Percentiles rank a stretch among this genome's conserved stretches.
phyloP scores from a whole-genome alignment of 2,329 filamentous ascomycete species.

The Moelleriella libera region DNA sequence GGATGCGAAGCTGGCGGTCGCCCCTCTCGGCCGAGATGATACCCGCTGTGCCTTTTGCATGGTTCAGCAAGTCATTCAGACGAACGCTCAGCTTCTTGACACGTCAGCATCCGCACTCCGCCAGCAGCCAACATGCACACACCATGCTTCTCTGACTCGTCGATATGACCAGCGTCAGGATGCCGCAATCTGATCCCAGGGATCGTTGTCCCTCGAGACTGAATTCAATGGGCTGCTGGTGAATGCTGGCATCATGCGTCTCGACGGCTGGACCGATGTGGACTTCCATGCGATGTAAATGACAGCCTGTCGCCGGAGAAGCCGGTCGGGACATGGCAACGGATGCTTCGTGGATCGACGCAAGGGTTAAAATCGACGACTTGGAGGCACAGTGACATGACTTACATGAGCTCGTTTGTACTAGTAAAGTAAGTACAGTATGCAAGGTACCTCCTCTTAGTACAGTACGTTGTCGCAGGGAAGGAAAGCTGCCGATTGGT shows the following conservation, averaged over 20 bases:
- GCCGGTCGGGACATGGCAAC: slow-evolving; percentile 1
- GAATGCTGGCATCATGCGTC: neutral
- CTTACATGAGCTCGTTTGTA: no score
- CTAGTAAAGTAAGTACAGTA: no score
- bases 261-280: slow-evolving; percentile 1
- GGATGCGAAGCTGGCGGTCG: slow-evolving; percentile 11
- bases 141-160: slow-evolving; percentile 3
- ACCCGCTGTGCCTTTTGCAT: neutral
- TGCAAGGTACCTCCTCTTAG: no score
- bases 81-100: slow-evolving; percentile 2
- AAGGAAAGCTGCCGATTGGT: slow-evolving; percentile 13
- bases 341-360: no score
- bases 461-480: neutral
- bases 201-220: slow-evolving; percentile 3
- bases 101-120: slow-evolving; percentile 1
- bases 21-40: slow-evolving; percentile 9
- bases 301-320: slow-evolving; percentile 4
- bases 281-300: slow-evolving; percentile 2
- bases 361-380: no score
- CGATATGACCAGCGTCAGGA: slow-evolving; percentile 1
- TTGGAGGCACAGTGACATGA: no score
- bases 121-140: neutral
- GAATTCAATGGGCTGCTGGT: slow-evolving; percentile 2
- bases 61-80: slow-evolving; percentile 3
- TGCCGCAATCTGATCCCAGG: slow-evolving; percentile 1